Evolutionary conservation across 371 early-diverging fungal genomes (phyloP), one percentile per base, ranked within the genome.

Genomic region (Synchytrium microbalum): DNA sequence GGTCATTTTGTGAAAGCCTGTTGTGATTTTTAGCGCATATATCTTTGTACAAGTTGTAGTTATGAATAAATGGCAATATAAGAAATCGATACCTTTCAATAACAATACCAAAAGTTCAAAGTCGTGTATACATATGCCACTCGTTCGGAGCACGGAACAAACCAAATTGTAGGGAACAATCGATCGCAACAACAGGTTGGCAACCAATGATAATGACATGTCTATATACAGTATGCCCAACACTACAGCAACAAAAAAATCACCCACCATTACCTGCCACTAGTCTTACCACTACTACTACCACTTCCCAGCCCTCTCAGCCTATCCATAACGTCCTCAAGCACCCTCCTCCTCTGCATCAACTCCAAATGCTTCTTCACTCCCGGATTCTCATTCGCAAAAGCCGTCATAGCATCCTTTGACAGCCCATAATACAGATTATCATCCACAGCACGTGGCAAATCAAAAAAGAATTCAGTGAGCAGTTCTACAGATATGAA

Each of bases 401-500:
- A 96, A 62, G 83, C 79, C 65, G 81, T 77, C 63, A 94, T 89
- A 69, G 93, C 84, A 53, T 81, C 70, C 59, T 71, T 38, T 2
- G 54, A 56, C 61, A 79, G 65, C 51, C 68, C 75, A 69, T 94
- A 92, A 19, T 88, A 84, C 65, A 96, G 69, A 61, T 86, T 82
- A 65, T 89, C 86, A 70, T 96, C 96, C 19, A 97, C 86, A 74
- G 93, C 92, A 46, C 96, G 78, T 31, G 96, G 96, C 68, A 96
- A 84, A 75, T 94, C 95, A 85, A 93, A 95, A 73, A 95, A 92
- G 80, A 96, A 95, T 74, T 97, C 98, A 69, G 92, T 92, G 71
- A 97, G 75, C 63, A 96, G 79, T 71, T 97, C 98, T 3, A 93
- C 90, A 74, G 92, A 92, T 63, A 97, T 92, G 71, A 96, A 97